Base-by-base conservation (phyloP, 2,329 filamentous ascomycete genomes). In the Penicillium griseofulvum region DNA sequence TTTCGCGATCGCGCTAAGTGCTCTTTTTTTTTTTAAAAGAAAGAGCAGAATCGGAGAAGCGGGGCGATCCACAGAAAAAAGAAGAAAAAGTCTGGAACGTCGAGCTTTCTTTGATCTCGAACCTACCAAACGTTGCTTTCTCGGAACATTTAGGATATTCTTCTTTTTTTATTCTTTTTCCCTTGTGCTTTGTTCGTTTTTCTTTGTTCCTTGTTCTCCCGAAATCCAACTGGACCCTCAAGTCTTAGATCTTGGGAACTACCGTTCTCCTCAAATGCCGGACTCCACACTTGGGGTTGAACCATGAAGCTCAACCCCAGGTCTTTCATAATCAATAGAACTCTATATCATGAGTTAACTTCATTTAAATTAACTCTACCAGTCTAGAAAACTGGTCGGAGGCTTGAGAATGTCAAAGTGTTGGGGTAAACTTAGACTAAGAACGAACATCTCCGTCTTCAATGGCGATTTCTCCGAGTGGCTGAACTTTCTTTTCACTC, bases 361-460 rank as follows among this genome's bases (percentile, higher is more conserved):
- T 16, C 24, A 28, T 17, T 4, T 2, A 3, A 22, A 11, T 37
- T 11, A 26, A 22, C 50, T 38, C 36, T 29, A 49, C n/a, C 26
- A 14, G 7, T 14, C 33, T 17, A 6, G 26, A 48, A 24, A 1
- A 17, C 22, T 9, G 39, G 9, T 48, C 26, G 37, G 34, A 48
- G 43, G 24, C 22, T n/a, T 12, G 3, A 12, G 5, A 10, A 10
- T 12, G 16, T 24, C 36, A 26, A 8, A 31, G 17, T 11, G 24
- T 33, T 24, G n/a, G 11, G 19, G n/a, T 10, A 37, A 45, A 24
- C 34, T 53, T 49, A 16, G 22, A 39, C 6, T 22, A 39, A 17
- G 44, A 31, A n/a, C 14, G 29, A 16, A 9, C 31, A 22, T 46
- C 41, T 17, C 49, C 58, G 29, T 60, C 57, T 36, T 62, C 57